Percentiles rank a stretch among this genome's conserved stretches.
Conservation (phyloP, 208 protist genomes). For the Crithidia bombi region DNA sequence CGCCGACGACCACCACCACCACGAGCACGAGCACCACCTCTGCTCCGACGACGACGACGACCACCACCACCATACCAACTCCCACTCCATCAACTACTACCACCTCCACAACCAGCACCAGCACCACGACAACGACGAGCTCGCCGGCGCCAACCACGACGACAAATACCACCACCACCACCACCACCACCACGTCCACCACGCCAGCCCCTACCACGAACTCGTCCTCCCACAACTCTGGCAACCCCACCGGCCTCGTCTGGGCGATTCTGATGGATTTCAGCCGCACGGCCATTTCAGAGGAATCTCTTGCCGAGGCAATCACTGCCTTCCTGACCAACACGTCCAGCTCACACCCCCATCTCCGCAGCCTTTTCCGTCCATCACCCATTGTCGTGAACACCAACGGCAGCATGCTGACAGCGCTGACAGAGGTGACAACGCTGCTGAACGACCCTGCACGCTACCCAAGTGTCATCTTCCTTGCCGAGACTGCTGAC, state of each 20-base stretch:
- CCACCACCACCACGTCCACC: background rate
- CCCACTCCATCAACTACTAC: background rate
- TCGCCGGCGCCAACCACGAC: background rate
- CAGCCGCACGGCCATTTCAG: slow-evolving; percentile 44
- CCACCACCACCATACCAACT: background rate
- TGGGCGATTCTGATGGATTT: slow-evolving; percentile 70
- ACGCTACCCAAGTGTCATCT: slow-evolving; percentile 61
- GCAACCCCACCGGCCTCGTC: slow-evolving; percentile 23
- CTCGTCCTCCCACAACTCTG: background rate
- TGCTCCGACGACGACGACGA: background rate
- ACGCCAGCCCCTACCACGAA: background rate
- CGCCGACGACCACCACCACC: background rate
- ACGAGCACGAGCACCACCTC: background rate
- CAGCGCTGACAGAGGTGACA: slow-evolving; percentile 54
- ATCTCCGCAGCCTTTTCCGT: slow-evolving; percentile 39
- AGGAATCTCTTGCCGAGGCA: slow-evolving; percentile 30
- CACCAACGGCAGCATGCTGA: slow-evolving; percentile 65
- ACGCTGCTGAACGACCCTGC: slow-evolving; percentile 34
- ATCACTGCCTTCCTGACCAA: slow-evolving; percentile 41
- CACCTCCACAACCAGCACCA: background rate
- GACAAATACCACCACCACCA: slow-evolving; percentile 1
- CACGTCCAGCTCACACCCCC: slow-evolving; percentile 7
- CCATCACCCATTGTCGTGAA: slow-evolving; percentile 48
- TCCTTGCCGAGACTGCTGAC: slow-evolving; percentile 72
- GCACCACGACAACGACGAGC: background rate